phyloP scores from a whole-genome alignment of 768 basidiomycete species.

The Sutorius australiensis region DNA sequence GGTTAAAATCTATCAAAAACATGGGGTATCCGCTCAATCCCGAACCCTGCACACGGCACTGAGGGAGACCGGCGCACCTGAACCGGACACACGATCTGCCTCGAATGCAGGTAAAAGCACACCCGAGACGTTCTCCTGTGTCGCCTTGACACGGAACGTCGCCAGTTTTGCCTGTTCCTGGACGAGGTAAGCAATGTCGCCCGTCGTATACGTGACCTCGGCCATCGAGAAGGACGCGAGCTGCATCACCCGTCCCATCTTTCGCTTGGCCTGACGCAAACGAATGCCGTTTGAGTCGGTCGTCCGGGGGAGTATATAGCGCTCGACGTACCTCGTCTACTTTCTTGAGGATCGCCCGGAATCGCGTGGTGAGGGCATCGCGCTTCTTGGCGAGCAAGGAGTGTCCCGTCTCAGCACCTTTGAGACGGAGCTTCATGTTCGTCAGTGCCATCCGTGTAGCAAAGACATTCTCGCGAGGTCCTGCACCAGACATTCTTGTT shows the following conservation, averaged over 20 bases:
- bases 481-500: slow-evolving; percentile 78
- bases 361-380: slow-evolving; percentile 92
- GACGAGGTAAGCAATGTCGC: slow-evolving; percentile 96
- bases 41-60: background rate
- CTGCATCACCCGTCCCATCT: slow-evolving; percentile 99
- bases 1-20: slow-evolving; percentile 72
- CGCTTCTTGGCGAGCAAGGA: slow-evolving; percentile 96
- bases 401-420: slow-evolving; percentile 93
- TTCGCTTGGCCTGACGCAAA: slow-evolving; percentile 80
- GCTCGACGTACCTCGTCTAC: slow-evolving; percentile 85
- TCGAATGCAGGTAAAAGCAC: slow-evolving; percentile 96
- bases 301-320: background rate
- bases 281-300: slow-evolving; percentile 20
- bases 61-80: slow-evolving; percentile 46
- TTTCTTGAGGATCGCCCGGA: slow-evolving; percentile 89
- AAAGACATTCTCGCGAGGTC: slow-evolving; percentile 89
- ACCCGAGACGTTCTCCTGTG: slow-evolving; percentile 97
- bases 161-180: slow-evolving; percentile 94
- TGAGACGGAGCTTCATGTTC: slow-evolving; percentile 84
- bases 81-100: slow-evolving; percentile 79
- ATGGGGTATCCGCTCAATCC: background rate
- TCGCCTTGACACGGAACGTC: slow-evolving; percentile 88
- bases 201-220: slow-evolving; percentile 96
- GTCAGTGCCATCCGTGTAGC: slow-evolving; percentile 97
- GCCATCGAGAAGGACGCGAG: slow-evolving; percentile 98